Conservation (phyloP, 1,139 yeast genomes). For the Yamadazyma sp. region DNA sequence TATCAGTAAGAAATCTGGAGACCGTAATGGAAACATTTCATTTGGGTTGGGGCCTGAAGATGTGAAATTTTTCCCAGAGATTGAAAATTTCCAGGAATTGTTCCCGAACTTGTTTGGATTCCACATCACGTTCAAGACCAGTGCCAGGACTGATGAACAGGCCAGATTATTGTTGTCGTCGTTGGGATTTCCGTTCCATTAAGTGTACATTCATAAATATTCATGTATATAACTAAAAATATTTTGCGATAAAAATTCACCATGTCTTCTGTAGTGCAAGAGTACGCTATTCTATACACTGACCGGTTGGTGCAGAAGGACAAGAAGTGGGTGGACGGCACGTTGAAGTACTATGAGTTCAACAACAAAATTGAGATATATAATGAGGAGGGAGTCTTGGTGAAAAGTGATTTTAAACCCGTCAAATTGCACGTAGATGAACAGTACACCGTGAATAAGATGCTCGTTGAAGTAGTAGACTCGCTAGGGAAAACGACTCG, state of each 20-base stretch:
- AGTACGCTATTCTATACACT: conserved; percentile 35
- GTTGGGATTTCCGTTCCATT: conserved; percentile 73
- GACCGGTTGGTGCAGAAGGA: conserved; percentile 47
- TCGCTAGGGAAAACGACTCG: conserved; percentile 9
- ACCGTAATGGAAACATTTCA: conserved; percentile 78
- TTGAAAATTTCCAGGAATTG: conserved; percentile 85
- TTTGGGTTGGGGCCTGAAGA: conserved; percentile 82
- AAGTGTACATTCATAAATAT: no score
- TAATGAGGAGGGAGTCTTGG: conserved; percentile 35
- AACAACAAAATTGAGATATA: conserved; percentile 48
- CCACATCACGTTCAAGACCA: conserved; percentile 80
- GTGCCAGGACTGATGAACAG: conserved; percentile 87
- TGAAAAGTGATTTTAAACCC: conserved; percentile 28
- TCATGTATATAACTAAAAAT: conserved; percentile 1
- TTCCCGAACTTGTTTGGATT: conserved; percentile 89
- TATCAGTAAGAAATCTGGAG: conserved; percentile 75
- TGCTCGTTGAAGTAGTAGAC: conserved; percentile 13
- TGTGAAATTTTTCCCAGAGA: conserved; percentile 85
- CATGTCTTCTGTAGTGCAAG: conserved; percentile 11
- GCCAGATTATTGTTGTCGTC: conserved; percentile 87
- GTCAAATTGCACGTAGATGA: conserved; percentile 8
- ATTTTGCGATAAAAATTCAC: no score
- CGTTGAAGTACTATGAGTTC: conserved; percentile 44
- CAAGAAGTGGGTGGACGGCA: conserved; percentile 59
- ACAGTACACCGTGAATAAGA: conserved; percentile 12